phyloP scores from a whole-genome alignment of 768 basidiomycete genomes.

The Dentipellis fragilis region DNA sequence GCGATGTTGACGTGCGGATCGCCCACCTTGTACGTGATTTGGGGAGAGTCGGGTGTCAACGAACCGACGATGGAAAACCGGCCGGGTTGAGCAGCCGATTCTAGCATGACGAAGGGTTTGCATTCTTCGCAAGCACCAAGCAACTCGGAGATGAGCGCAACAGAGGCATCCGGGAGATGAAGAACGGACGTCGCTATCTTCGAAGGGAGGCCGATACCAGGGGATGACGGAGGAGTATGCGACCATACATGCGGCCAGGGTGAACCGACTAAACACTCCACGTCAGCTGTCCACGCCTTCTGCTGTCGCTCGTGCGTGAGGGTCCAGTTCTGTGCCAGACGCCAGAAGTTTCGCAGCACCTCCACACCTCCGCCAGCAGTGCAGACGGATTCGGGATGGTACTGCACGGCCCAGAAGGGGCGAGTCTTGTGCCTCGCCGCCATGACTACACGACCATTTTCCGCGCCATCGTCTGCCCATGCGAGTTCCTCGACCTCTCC shows the following conservation, averaged over 20 bases:
- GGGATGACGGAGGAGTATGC: slow-evolving; percentile 17
- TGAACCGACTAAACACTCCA: slow-evolving; percentile 31
- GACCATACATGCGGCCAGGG: slow-evolving; percentile 44
- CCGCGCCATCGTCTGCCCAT: slow-evolving; percentile 59
- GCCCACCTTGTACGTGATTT: slow-evolving; percentile 47
- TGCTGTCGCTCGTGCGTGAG: slow-evolving; percentile 25
- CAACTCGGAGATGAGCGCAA: slow-evolving; percentile 46
- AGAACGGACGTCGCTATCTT: slow-evolving; percentile 20
- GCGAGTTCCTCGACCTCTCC: slow-evolving; percentile 56
- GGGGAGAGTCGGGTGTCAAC: slow-evolving; percentile 40
- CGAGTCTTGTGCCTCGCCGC: slow-evolving; percentile 49
- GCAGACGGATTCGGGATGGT: slow-evolving; percentile 79
- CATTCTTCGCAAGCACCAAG: slow-evolving; percentile 49
- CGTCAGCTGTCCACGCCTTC: slow-evolving; percentile 30
- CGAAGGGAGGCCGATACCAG: slow-evolving; percentile 4
- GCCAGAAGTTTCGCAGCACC: slow-evolving; percentile 68
- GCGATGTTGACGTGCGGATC: slow-evolving; percentile 38
- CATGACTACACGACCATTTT: slow-evolving; percentile 68
- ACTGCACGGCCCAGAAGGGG: slow-evolving; percentile 86
- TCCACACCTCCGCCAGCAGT: slow-evolving; percentile 61
- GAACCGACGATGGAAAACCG: slow-evolving; percentile 65
- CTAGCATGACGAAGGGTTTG: slow-evolving; percentile 59
- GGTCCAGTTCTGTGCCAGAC: slow-evolving; percentile 51
- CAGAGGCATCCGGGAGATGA: slow-evolving; percentile 30
- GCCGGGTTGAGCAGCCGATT: slow-evolving; percentile 70